These are phyloP conservation scores for Fusarium newnesense DNA, from an alignment of 2,329 filamentous ascomycete genomes.

Conservation along the genomic window DNA sequence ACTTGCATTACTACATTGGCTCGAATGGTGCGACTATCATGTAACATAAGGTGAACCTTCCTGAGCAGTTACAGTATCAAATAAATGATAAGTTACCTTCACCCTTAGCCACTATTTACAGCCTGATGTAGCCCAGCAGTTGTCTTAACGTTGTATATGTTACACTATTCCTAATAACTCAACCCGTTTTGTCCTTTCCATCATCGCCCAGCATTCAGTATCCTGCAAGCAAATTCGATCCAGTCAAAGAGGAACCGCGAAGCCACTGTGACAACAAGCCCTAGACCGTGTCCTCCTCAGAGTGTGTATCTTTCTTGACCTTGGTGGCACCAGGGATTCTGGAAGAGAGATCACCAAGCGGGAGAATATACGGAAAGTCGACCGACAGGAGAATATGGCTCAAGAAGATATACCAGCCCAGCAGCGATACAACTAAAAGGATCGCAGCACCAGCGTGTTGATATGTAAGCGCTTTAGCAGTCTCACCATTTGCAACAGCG, in stretches of 20 bases:
- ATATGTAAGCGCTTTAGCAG: not conserved
- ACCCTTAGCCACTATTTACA: not conserved
- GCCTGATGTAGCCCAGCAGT: fast-evolving
- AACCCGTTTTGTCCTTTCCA: too few relatives aligned
- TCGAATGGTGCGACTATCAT: not conserved
- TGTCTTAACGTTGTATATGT: fast-evolving
- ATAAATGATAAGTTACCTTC: not conserved
- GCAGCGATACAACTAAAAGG: not conserved
- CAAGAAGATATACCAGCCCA: not conserved
- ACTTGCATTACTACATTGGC: not conserved
- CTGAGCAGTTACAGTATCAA: not conserved
- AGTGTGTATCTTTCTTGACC: not conserved
- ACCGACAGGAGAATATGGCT: not conserved
- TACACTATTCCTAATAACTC: not conserved
- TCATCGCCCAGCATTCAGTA: not conserved
- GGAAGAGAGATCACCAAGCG: not conserved
- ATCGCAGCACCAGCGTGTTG: not conserved
- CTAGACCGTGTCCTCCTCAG: not conserved
- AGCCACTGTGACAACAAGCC: too few relatives aligned
- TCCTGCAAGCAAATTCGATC: too few relatives aligned
- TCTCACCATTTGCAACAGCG: not conserved
- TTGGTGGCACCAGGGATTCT: not conserved
- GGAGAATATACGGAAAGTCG: not conserved
- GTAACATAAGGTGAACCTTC: not conserved
- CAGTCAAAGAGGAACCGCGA: fast-evolving